phyloP scores from a whole-genome alignment of 2,329 filamentous ascomycete species.

The Alternaria brassicae region DNA sequence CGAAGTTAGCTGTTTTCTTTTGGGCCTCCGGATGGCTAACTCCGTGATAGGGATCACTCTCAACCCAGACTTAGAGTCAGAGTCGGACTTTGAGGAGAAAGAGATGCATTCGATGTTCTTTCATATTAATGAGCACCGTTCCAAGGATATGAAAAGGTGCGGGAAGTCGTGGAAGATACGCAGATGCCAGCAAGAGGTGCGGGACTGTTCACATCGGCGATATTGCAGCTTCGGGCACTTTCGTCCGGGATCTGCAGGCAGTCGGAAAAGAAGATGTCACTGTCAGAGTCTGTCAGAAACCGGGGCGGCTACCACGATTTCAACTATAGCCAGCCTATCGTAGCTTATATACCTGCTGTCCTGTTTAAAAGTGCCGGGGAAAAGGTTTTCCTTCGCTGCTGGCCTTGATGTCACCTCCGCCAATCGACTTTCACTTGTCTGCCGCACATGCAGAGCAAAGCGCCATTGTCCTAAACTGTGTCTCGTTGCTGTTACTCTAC shows the following conservation, averaged over 20 bases:
- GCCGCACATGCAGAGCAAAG: slow-evolving; percentile 1
- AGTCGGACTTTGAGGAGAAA: neutral
- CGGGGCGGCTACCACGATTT: neutral
- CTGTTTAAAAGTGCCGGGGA: neutral
- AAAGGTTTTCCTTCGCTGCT: neutral
- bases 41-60: too few species aligned
- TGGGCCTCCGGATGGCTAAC: too few species aligned
- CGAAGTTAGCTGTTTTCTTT: too few species aligned
- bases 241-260: neutral
- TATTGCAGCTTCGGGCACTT: neutral
- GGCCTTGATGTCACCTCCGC: neutral
- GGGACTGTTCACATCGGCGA: neutral
- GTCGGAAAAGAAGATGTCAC: neutral
- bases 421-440: slow-evolving; percentile 1
- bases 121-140: neutral
- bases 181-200: neutral
- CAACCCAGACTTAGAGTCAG: neutral
- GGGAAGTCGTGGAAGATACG: neutral
- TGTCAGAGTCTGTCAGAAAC: neutral
- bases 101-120: neutral
- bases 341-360: neutral
- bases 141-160: neutral
- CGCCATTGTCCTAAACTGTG: neutral
- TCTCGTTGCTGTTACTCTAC: neutral
- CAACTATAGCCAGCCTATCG: neutral